Conservation (phyloP, 2,329 filamentous ascomycete species). For the Ophioceras dolichostomum region DNA sequence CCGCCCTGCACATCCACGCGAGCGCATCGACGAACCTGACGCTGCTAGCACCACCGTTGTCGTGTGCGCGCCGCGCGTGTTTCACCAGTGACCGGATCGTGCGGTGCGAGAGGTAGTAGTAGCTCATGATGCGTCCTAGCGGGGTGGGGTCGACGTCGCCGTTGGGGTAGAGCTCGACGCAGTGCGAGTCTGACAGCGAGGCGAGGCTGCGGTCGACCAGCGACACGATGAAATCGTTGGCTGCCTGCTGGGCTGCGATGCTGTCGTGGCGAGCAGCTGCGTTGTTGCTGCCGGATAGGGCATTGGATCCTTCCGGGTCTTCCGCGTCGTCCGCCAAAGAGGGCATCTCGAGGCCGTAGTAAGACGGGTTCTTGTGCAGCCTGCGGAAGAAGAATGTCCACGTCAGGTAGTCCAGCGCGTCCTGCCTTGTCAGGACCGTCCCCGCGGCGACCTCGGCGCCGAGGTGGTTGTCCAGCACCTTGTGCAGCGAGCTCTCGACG, state of each 20-base stretch:
- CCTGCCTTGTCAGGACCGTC: conserved; percentile 88
- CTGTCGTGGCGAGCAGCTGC: no score
- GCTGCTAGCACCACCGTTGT: conserved; percentile 21
- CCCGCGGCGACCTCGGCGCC: conserved; percentile 89
- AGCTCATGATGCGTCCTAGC: conserved; percentile 96
- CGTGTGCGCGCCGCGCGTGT: conserved; percentile 51
- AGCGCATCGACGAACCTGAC: conserved; percentile 81
- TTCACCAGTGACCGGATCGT: conserved; percentile 78
- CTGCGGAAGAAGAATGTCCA: conserved; percentile 99
- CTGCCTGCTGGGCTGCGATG: conserved; percentile 69
- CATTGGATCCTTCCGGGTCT: neutral
- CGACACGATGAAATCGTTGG: conserved; percentile 89
- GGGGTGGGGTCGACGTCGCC: conserved; percentile 84
- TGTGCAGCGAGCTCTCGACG: conserved; percentile 91
- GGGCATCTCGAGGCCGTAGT: conserved; percentile 90
- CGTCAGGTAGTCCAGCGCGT: conserved; percentile 92
- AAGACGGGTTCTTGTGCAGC: conserved; percentile 95
- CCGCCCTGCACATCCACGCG: conserved; percentile 85
- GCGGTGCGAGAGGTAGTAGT: conserved; percentile 94
- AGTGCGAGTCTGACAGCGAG: conserved; percentile 74
- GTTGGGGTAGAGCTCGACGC: conserved; percentile 70
- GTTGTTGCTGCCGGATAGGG: neutral
- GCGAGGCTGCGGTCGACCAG: conserved; percentile 79
- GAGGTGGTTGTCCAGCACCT: conserved; percentile 93
- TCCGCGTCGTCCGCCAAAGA: conserved; percentile 56